These are phyloP conservation scores for Isabelozyma gotoi DNA, from an alignment of 805 yeast species.

Conservation along the genomic window DNA sequence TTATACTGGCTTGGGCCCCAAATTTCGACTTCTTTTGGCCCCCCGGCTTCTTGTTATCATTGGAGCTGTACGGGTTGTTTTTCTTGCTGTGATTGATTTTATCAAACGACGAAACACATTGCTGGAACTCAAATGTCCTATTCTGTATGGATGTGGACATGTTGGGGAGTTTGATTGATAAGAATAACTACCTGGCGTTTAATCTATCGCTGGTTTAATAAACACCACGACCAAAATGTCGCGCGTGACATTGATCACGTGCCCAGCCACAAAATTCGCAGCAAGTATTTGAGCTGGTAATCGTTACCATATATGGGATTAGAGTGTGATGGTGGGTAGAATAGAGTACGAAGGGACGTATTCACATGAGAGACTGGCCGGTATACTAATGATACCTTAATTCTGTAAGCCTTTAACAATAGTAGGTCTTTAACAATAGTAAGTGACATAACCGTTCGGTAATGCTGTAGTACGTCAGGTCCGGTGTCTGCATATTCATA, in stretches of 20 bases:
- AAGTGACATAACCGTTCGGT: no score
- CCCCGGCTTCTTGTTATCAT: slow-evolving; percentile 5
- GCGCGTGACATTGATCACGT: neutral
- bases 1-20: slow-evolving; percentile 67
- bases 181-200: neutral
- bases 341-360: no score
- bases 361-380: no score
- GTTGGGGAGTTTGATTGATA: neutral
- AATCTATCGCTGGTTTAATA: neutral
- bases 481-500: no score
- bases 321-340: no score
- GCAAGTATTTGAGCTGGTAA: no score
- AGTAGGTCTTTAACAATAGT: no score
- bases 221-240: neutral
- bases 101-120: slow-evolving; percentile 78
- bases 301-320: no score
- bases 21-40: slow-evolving; percentile 29
- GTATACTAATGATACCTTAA: no score
- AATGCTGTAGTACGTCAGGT: no score
- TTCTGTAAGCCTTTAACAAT: no score
- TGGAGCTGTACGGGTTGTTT: slow-evolving; percentile 19
- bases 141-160: slow-evolving; percentile 54
- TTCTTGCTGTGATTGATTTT: slow-evolving; percentile 47
- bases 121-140: slow-evolving; percentile 89
- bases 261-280: neutral